phyloP scores from a whole-genome alignment of 805 yeast species.

The Torulaspora gathmanii region DNA sequence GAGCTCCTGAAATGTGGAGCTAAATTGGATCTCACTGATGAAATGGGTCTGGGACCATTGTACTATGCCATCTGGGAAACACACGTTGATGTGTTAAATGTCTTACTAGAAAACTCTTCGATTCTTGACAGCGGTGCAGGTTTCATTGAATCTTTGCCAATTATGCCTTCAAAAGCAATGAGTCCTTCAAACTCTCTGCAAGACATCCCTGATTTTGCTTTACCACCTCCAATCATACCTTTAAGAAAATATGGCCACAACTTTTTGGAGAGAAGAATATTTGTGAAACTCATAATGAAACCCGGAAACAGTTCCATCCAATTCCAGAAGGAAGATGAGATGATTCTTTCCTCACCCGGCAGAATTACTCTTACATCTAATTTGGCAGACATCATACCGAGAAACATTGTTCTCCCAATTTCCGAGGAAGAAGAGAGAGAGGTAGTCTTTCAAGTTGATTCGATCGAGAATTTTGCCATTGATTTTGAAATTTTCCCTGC shows the following conservation, averaged over 20 bases:
- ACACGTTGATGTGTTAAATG: constrained; percentile 73
- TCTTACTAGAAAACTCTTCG: constrained; percentile 43
- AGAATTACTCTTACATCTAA: constrained; percentile 76
- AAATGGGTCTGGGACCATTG: constrained; percentile 71
- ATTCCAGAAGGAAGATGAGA: constrained; percentile 42
- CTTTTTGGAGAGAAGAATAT: constrained; percentile 83
- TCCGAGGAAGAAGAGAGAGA: constrained; percentile 52
- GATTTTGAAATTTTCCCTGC: constrained; percentile 92
- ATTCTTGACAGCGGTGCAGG: constrained; percentile 1
- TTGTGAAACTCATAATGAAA: constrained; percentile 70
- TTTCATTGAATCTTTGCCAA: not conserved
- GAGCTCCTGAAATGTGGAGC: constrained; percentile 74
- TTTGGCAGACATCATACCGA: constrained; percentile 77
- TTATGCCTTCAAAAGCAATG: not conserved
- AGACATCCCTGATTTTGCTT: constrained; percentile 79
- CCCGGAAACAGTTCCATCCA: constrained; percentile 43
- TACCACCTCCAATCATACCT: constrained; percentile 97
- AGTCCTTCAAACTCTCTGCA: constrained; percentile 38
- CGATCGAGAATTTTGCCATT: constrained; percentile 66
- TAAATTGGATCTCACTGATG: constrained; percentile 61
- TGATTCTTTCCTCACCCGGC: constrained; percentile 55
- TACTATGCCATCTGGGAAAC: constrained; percentile 95
- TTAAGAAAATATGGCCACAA: constrained; percentile 92
- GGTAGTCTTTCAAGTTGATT: constrained; percentile 78
- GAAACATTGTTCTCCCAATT: constrained; percentile 77